Conservation (phyloP, 192 early-diverging fungal genomes). For the Coemansia reversa region DNA sequence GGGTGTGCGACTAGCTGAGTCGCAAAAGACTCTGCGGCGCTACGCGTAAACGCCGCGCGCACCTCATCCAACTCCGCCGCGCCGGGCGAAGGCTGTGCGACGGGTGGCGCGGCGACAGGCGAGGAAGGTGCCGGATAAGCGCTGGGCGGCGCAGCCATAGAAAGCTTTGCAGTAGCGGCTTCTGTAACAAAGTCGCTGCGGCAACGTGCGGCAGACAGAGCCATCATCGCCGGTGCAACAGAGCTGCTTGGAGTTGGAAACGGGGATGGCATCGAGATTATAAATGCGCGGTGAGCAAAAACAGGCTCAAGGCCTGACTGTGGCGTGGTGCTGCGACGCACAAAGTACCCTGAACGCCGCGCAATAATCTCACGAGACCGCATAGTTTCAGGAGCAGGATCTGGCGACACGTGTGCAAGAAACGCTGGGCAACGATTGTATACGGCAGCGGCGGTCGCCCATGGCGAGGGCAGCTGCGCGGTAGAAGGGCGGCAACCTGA, state of each 20-base stretch:
- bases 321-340: constrained; percentile 4
- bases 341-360: constrained; percentile 27
- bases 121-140: constrained; percentile 1
- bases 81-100: neutral
- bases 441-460: constrained; percentile 27
- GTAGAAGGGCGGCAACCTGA: constrained; percentile 10
- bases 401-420: constrained; percentile 3
- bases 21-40: constrained; percentile 1
- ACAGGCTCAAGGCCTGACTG: constrained; percentile 5
- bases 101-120: neutral
- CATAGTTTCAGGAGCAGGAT: neutral
- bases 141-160: neutral
- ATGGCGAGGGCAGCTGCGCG: constrained; percentile 10
- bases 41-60: constrained; percentile 18
- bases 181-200: constrained; percentile 14
- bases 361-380: neutral
- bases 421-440: constrained; percentile 42
- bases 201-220: constrained; percentile 16
- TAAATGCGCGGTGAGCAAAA: constrained; percentile 43
- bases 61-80: constrained; percentile 27
- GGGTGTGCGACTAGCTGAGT: constrained; percentile 29
- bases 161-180: neutral
- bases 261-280: constrained; percentile 30
- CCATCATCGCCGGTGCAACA: constrained; percentile 29
- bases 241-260: constrained; percentile 28